Base-by-base conservation (phyloP, 441 rosid species). In the Iberis amara region DNA sequence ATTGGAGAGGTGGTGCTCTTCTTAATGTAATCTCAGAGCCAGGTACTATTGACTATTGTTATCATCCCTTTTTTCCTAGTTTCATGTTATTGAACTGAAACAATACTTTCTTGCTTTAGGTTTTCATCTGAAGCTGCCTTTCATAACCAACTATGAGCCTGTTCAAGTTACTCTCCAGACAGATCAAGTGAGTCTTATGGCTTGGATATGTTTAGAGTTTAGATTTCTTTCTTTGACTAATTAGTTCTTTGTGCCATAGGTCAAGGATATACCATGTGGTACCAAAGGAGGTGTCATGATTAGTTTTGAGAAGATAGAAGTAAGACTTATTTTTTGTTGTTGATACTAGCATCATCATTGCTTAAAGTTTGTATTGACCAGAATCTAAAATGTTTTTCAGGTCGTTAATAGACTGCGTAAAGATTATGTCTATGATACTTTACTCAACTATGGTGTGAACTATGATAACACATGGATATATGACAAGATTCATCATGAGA, bases 281-380 rank as follows among this genome's bases (percentile, higher is more conserved):
- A 90, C 97, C 11, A 90, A 90, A 77, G 96, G 97, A 47, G 97
- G 96, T 62, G 96, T 90, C 9, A 76, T 90, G 96, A 86, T 86
- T 62, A 78, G 66, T 69, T 90, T 90, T 57, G 94, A 77, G 76
- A 90, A 90, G 76, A 86, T 90, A 49, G 92, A 86, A 80, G 95
- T 80, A 61, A 61, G 72, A 23, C 8, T 30, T 30, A 15, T 38
- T 27, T 10, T 41, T 43, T 39, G 18, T 59, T 65, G 14, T 14
- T 49, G 35, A 6, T 39, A 14, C 1, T 59, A n/a, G 32, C 33
- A 28, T 7, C 6, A 18, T 18, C 30, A 26, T 6, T 26, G 30
- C 30, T 26, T 3, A 26, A 6, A 26, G 6, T 26, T 26, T 65
- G 35, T 9, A 15, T 40, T 66, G 47, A 57, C 58, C 28, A 30